Evolutionary conservation across 1,139 yeast genomes (phyloP), one percentile per base, ranked within the genome.

Genomic region (Protomyces gravidus): DNA sequence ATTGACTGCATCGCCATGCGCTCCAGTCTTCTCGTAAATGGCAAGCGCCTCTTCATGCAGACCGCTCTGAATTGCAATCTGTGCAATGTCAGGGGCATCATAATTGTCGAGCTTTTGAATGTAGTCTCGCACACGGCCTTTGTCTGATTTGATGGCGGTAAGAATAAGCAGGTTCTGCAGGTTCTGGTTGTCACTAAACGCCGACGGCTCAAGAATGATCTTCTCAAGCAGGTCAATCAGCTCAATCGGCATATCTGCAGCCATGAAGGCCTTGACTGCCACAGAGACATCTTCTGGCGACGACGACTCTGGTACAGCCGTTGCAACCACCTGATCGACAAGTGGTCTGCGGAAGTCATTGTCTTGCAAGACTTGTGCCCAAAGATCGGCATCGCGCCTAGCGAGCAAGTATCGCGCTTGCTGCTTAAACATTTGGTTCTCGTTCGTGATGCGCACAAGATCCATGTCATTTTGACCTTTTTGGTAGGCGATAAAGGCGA

Each of bases 181-280:
- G 48, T 96, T 90, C 66, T 94, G 86, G 73, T 94, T 92, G 67
- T 92, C 97, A 69, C 84, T 88, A 77, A 92, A 92, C 67, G 97
- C 95, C 66, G 97, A 89, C 61, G 97, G 97, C 74, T 92, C 98
- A 69, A 92, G 79, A 65, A 94, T 89, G 69, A 92, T 92, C 78
- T 92, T 92, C 74, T 92, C 98, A 68, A 92, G 79, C 65, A 92
- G 80, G 75, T 92, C 98, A 71, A 92, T 88, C 71, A 92, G 82
- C 75, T 94, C 98, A 65, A 83, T 81, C 52, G 96, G 96, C 71
- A 92, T 80, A 66, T 90, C 96, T 65, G 92, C 94, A 66, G 86
- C 89, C 97, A 94, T 89, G 72, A 92, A 90, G 0, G 97, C 95
- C 77, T 90, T 92, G 60, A 92, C 98, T 30, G 97, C 92, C 66